Percentiles rank a stretch among this genome's conserved stretches.
Evolutionary conservation across 768 basidiomycete genomes (phyloP).

Genomic region (Lactarius deliciosus): DNA sequence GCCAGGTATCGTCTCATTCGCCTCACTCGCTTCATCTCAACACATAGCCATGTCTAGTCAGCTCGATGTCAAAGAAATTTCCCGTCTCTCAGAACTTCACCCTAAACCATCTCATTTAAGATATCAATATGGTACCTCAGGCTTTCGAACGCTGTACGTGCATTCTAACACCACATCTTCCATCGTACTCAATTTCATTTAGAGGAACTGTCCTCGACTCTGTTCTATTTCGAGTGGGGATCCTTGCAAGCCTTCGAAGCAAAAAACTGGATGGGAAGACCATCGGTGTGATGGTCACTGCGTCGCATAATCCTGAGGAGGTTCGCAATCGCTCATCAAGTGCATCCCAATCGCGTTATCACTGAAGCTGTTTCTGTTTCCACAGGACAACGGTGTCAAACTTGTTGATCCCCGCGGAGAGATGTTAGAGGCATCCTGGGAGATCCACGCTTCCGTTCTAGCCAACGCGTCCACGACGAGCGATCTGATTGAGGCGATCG

Average conservation of each 20-base stretch:
- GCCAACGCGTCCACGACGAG: conserved; percentile 79
- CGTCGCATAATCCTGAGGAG: conserved; percentile 95
- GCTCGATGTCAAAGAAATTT: conserved; percentile 44
- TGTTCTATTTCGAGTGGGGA: conserved; percentile 91
- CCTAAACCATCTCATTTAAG: conserved; percentile 67
- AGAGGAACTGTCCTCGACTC: conserved; percentile 77
- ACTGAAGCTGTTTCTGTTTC: conserved; percentile 17
- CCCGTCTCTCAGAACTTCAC: conserved; percentile 54
- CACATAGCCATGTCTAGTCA: conserved; percentile 30
- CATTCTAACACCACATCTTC: background rate
- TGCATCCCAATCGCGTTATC: conserved; percentile 6
- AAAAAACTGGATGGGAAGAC: conserved; percentile 88
- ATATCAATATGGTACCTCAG: conserved; percentile 92
- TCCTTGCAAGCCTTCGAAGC: conserved; percentile 88
- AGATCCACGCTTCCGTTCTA: conserved; percentile 77
- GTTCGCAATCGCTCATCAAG: conserved; percentile 47
- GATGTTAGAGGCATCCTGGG: conserved; percentile 96
- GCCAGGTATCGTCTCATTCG: background rate
- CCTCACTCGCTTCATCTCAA: background rate
- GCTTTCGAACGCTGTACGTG: conserved; percentile 86
- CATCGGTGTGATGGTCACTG: conserved; percentile 98
- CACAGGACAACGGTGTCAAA: conserved; percentile 97
- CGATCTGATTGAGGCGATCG: conserved; percentile 67
- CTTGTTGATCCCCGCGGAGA: conserved; percentile 96
- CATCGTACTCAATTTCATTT: conserved; percentile 23